phyloP scores from a whole-genome alignment of 805 yeast species.

The Yarrowia hollandica region DNA sequence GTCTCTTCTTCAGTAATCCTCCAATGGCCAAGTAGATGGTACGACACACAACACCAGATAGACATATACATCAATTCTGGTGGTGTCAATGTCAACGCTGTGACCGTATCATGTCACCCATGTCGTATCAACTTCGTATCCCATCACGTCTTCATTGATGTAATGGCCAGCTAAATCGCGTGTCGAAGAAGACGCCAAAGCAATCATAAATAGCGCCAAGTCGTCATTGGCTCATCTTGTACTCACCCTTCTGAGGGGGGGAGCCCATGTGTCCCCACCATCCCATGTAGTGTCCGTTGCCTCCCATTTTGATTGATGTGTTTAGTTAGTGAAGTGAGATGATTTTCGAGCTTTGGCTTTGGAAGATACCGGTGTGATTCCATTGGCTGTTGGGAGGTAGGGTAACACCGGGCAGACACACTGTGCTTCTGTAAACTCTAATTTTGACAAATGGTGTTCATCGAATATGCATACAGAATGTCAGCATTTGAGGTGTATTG shows the following conservation, averaged over 20 bases:
- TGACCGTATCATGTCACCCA: too few species aligned
- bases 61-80: too few species aligned
- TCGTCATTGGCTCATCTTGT: neutral
- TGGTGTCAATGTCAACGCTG: too few species aligned
- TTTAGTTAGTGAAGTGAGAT: slow-evolving; percentile 29
- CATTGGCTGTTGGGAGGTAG: slow-evolving; percentile 22
- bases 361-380: slow-evolving; percentile 5
- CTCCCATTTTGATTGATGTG: slow-evolving; percentile 53
- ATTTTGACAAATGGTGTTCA: neutral
- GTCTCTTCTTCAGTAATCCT: too few species aligned
- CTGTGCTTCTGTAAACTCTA: slow-evolving; percentile 1
- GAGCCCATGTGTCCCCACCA: slow-evolving; percentile 94
- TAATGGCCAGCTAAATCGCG: too few species aligned
- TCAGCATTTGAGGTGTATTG: too few species aligned
- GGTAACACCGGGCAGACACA: slow-evolving; percentile 5
- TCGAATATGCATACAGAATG: neutral
- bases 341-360: slow-evolving; percentile 25
- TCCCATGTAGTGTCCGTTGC: slow-evolving; percentile 80
- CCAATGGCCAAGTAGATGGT: too few species aligned
- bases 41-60: too few species aligned
- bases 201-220: too few species aligned
- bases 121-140: too few species aligned
- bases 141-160: too few species aligned
- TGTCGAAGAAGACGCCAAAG: too few species aligned
- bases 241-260: slow-evolving; percentile 36